A percentile compares a stretch with the other conserved stretches of the same genome.
These are phyloP conservation scores for Nitzschia palea DNA, from an alignment of 108 stramenopile species.

Conservation along the genomic window DNA sequence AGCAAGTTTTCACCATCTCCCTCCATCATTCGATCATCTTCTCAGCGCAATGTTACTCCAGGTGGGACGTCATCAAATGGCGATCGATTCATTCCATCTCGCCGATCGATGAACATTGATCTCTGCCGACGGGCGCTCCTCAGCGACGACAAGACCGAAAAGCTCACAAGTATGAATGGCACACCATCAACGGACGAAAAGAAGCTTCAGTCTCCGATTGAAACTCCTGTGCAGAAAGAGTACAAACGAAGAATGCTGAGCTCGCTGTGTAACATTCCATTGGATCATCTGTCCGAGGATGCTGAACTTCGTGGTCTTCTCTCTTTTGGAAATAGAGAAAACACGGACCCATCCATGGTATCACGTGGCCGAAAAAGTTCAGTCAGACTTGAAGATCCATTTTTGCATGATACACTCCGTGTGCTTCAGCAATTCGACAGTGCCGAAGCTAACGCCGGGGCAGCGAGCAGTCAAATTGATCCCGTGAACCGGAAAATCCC, in stretches of 20 bases:
- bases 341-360: background rate
- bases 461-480: conserved; percentile 2
- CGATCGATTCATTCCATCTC: conserved; percentile 89
- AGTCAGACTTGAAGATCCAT: conserved; percentile 38
- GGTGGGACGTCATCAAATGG: background rate
- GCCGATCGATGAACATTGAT: conserved; percentile 76
- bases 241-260: conserved; percentile 83
- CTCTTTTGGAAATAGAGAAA: conserved; percentile 23
- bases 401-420: conserved; percentile 46
- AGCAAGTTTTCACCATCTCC: conserved; percentile 25
- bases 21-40: conserved; percentile 11
- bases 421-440: conserved; percentile 36
- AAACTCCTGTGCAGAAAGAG: conserved; percentile 79
- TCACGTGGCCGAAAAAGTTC: background rate
- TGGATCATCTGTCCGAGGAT: conserved; percentile 52
- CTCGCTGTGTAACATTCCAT: conserved; percentile 74
- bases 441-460: conserved; percentile 19
- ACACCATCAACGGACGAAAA: conserved; percentile 7
- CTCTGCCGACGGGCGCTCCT: conserved; percentile 64
- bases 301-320: conserved; percentile 35
- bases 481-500: conserved; percentile 83
- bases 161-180: conserved; percentile 4
- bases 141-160: conserved; percentile 39
- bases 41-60: conserved; percentile 3
- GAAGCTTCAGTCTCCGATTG: conserved; percentile 25